A percentile compares a stretch with the other conserved stretches of the same genome.
phyloP scores from a whole-genome alignment of 257 asterid species.

The Asclepias syriaca region DNA sequence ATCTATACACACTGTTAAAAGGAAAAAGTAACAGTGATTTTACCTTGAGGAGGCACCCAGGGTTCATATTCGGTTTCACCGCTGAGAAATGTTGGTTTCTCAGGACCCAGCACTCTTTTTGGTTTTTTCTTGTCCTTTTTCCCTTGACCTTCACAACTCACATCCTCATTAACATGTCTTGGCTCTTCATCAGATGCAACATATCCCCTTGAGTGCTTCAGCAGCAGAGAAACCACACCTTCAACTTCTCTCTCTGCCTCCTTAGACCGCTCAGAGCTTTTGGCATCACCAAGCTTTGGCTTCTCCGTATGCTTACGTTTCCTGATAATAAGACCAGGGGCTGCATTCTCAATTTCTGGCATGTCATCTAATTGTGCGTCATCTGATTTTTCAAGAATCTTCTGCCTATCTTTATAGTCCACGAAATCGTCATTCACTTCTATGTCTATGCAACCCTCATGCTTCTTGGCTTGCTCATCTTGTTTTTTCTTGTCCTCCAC shows the following conservation, averaged over 20 bases:
- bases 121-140: slow-evolving; percentile 47
- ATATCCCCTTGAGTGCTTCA: slow-evolving; percentile 68
- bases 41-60: slow-evolving; percentile 99
- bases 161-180: slow-evolving; percentile 22
- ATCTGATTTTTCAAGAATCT: slow-evolving; percentile 40
- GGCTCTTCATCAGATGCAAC: slow-evolving; percentile 44
- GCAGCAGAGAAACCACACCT: slow-evolving; percentile 80
- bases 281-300: slow-evolving; percentile 33
- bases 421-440: slow-evolving; percentile 71
- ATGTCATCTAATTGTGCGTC: slow-evolving; percentile 21
- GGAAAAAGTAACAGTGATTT: not conserved
- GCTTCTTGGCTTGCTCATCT: slow-evolving; percentile 45
- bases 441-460: slow-evolving; percentile 27
- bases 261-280: slow-evolving; percentile 38
- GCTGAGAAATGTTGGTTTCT: slow-evolving; percentile 57
- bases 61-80: slow-evolving; percentile 43
- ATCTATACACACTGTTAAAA: not conserved
- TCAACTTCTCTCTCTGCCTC: slow-evolving; percentile 56
- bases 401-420: slow-evolving; percentile 71
- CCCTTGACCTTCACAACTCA: slow-evolving; percentile 24
- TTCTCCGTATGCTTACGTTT: slow-evolving; percentile 66
- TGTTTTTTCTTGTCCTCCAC: slow-evolving; percentile 47
- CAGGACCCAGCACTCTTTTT: slow-evolving; percentile 69
- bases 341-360: slow-evolving; percentile 69
- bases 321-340: slow-evolving; percentile 92